Evolutionary conservation across 352 stramenopile species (phyloP), one percentile per base, ranked within the genome.

Genomic region (Salisapilia sapeloensis): DNA sequence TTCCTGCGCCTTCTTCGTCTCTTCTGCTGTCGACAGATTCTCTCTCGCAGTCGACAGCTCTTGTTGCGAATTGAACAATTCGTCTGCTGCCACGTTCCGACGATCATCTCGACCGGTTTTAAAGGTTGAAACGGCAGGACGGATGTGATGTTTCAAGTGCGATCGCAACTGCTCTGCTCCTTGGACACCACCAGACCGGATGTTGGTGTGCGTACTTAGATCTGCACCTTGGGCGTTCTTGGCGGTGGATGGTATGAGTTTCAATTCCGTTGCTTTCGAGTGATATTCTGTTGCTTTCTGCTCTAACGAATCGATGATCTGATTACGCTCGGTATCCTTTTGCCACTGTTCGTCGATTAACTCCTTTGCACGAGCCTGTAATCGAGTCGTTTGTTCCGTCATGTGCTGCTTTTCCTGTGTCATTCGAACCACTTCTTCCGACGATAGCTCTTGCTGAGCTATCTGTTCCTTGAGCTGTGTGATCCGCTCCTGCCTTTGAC

Each of bases 181-280:
- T 13, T 61, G 44, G 6, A 77, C 56, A n/a, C 66, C 67, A 6
- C 72, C 63, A 9, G 66, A 55, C 22, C 66, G 46, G 7, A 56
- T 54, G 37, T 90, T 63, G 20, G 86, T 54, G 21, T 61, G 53
- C 14, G 92, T 74, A 19, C 53, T 49, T 27, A 78, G 90, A 48
- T 93, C 62, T 11, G 83, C 53, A 1, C 67, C 62, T 13, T 64
- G 42, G 16, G 70, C 60, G 48, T 95, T 81, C 29, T 92, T 90
- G 1, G 78, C 80, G 25, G 71, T 65, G 23, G 57, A 28, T 2
- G 84, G 86, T 36, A 96, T 35, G 15, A 96, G 57, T 41, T 93
- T 84, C 30, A 98, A 64, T 28, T 67, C 44, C 14, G 55, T 71
- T 12, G 77, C 75, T 19, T 60, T 72, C 23, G 50, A 29, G 7